Base-by-base conservation (phyloP, 2,329 filamentous ascomycete genomes). In the Fusarium sterilihyphosum region DNA sequence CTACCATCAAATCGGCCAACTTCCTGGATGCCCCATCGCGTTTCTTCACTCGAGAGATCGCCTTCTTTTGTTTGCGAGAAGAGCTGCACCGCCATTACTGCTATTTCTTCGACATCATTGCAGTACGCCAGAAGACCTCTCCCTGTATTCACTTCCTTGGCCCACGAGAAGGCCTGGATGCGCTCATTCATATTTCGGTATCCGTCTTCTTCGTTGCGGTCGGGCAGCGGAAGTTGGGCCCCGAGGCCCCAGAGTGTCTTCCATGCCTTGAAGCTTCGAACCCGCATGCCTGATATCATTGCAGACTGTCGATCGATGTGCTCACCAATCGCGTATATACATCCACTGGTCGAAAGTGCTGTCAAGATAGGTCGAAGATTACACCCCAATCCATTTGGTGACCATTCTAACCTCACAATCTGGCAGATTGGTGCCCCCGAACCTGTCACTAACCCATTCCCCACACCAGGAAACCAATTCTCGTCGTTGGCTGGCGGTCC, bases 231-330 rank as follows among this genome's bases (percentile, higher is more conserved):
- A 35, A 89, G 67, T 6, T 84, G 84, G 46, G 86, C 87, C 12
- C 89, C 89, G 6, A 90, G 80, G 0, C 87, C 87, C 88, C 89
- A 91, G 3, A 90, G 82, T 3, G 88, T 83, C 63, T 85, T 82
- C 88, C 89, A 91, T 22, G 83, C 83, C 35, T 85, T 84, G 74
- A 87, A 85, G 16, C 83, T 81, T 22, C 84, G 82, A 16, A 80
- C 80, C 14, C 83, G 80, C 57, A 81, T 79, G 8, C 80, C 81
- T 9, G 78, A 77, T 43, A 73, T 73, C 40, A 78, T 74, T 29
- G 75, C 76, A 17, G 78, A 78, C 33, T 76, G 71, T 5, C 73
- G 63, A 26, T 83, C 82, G 20, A 80, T 77, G 43, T 83, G 76
- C 76, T 91, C 88, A 24, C 89, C 88, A 50, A 90, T 86, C 22